These are phyloP conservation scores for Nigrograna mackinnonii DNA, from an alignment of 2,329 filamentous ascomycete species.

Conservation along the genomic window DNA sequence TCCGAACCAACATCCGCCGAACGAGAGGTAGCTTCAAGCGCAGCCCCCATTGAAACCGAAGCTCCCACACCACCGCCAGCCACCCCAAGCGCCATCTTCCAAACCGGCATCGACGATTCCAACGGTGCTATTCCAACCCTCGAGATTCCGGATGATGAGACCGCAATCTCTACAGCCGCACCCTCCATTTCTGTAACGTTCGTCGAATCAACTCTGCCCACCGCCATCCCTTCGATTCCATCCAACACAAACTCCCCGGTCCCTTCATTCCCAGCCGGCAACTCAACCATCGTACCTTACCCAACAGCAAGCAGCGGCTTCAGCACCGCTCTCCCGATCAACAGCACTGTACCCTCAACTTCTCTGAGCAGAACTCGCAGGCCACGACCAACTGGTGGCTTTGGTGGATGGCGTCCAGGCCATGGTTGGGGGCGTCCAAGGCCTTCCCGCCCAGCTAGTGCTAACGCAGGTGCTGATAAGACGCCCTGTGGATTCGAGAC, in stretches of 20 bases:
- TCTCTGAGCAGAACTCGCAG: background rate
- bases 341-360: background rate
- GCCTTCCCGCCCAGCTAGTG: conserved; percentile 8
- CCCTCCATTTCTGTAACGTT: too few species aligned
- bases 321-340: too few species aligned
- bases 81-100: too few species aligned
- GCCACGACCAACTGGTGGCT: conserved; percentile 1
- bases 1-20: too few species aligned
- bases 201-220: background rate
- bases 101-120: conserved; percentile 3
- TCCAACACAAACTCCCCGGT: background rate
- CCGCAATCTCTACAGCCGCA: background rate
- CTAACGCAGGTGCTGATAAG: conserved; percentile 3
- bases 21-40: too few species aligned
- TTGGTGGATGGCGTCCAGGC: background rate
- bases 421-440: background rate
- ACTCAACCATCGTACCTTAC: background rate
- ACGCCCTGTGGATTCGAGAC: conserved; percentile 26
- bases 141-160: too few species aligned
- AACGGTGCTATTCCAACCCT: too few species aligned
- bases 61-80: conserved; percentile 9
- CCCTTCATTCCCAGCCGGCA: background rate
- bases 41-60: conserved; percentile 1
- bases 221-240: background rate
- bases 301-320: background rate